Conservation (phyloP, 768 basidiomycete genomes). For the Phaffia tasmanica region DNA sequence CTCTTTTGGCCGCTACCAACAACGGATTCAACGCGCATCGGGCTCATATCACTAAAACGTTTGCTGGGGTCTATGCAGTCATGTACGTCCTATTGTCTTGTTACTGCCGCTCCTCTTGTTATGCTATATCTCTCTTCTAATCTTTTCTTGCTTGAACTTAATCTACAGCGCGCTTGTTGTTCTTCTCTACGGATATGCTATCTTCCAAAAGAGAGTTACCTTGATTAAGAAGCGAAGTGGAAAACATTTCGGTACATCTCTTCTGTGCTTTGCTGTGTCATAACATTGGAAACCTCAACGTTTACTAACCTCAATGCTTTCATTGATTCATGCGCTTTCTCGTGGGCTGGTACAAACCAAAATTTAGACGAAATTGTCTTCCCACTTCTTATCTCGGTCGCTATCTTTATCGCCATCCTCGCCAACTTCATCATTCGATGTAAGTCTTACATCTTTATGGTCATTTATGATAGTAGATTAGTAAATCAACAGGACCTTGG, state of each 20-base stretch:
- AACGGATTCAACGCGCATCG: constrained; percentile 54
- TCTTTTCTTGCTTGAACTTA: background rate
- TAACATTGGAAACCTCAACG: background rate
- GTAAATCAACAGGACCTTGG: no score
- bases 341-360: background rate
- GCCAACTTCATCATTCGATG: constrained; percentile 80
- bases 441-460: constrained; percentile 37
- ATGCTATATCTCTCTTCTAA: background rate
- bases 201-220: constrained; percentile 79
- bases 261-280: background rate
- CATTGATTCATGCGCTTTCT: background rate
- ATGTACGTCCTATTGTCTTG: constrained; percentile 36
- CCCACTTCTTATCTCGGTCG: constrained; percentile 66
- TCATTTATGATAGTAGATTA: no score
- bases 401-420: constrained; percentile 77
- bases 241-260: constrained; percentile 65
- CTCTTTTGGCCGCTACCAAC: constrained; percentile 67
- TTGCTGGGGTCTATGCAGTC: constrained; percentile 28
- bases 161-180: constrained; percentile 34
- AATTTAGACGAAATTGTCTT: constrained; percentile 63
- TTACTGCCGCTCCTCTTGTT: constrained; percentile 46
- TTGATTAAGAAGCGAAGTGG: constrained; percentile 84
- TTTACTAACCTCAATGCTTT: background rate
- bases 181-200: constrained; percentile 69
- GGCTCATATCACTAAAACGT: constrained; percentile 50